Base-by-base conservation (phyloP, 495 filamentous ascomycete species). In the Cryomyces minteri region DNA sequence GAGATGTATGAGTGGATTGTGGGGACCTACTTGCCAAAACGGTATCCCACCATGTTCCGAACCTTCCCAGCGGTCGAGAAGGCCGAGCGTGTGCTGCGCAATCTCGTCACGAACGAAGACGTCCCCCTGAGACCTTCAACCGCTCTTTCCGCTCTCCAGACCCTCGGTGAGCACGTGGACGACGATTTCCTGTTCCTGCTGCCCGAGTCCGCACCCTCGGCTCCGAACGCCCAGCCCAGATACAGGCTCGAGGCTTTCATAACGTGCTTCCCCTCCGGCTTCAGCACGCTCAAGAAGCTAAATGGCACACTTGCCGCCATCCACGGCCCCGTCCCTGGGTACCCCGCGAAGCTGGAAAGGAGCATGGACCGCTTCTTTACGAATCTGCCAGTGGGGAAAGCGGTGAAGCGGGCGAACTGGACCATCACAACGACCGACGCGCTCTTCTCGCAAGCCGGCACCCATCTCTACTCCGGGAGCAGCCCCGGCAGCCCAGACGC, bases 321-420 rank as follows among this genome's bases (percentile, higher is more conserved):
- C 45, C 86, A 92, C 51, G 60, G 14, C 0, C 59, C 60, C 2
- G 58, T 65, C 1, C 58, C 62, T 0, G 70, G 73, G 1, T 88
- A 86, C 54, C 59, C 59, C 29, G 71, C 73, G 29, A 86, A 81
- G 57, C 67, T 92, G 3, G 76, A 77, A 43, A 68, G 67, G 29
- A 81, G 77, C 44, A 86, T 92, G 79, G 82, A 88, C 56, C 66
- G 75, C 12, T 87, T 79, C 60, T 90, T 92, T 49, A 61, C 64
- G 4, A 60, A 63, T 5, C 47, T 82, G 4, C 65, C 68, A 41
- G 65, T 68, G 4, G 76, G 74, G 5, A 72, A 67, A 53, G 58
- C 62, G 9, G 73, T 78, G 9, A 62, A 62, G 52, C 60, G 79
- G 43, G 48, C 62, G 4, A 83, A 82, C 54, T 88, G 82, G 84